Evolutionary conservation across 306 rosid species (phyloP).

Genomic region (Gillenia trifoliata): DNA sequence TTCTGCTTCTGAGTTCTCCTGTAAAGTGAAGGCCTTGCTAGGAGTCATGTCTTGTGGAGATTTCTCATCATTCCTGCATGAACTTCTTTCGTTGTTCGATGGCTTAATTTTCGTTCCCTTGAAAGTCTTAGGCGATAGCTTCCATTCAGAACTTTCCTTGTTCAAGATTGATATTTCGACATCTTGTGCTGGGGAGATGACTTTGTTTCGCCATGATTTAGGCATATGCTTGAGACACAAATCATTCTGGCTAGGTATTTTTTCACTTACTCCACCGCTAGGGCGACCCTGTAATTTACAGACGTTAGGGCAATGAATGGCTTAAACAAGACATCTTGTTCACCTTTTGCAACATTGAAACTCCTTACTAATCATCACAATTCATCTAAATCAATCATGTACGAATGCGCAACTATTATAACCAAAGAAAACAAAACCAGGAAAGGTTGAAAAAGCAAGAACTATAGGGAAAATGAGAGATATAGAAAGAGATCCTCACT

Average conservation of each 20-base stretch:
- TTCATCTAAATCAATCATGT: background rate
- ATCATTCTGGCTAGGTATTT: background rate
- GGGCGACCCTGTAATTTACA: constrained; percentile 30
- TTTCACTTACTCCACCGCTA: background rate
- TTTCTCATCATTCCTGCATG: background rate
- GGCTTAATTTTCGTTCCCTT: constrained; percentile 14
- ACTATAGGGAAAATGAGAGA: constrained; percentile 6
- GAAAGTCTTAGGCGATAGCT: background rate
- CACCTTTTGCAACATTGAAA: background rate
- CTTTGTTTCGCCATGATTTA: constrained; percentile 16
- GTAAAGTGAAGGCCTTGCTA: constrained; percentile 2
- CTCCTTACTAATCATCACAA: no score
- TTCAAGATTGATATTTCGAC: constrained; percentile 15
- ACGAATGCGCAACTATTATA: background rate
- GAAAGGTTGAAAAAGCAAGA: background rate
- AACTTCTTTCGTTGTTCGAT: constrained; percentile 6
- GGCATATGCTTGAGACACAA: background rate
- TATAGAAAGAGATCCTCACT: constrained; percentile 24
- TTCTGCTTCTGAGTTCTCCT: constrained; percentile 15
- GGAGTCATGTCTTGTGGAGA: constrained; percentile 14
- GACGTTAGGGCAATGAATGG: constrained; percentile 9
- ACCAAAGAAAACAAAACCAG: background rate
- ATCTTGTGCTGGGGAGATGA: constrained; percentile 17
- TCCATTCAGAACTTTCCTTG: constrained; percentile 15
- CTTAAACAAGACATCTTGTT: background rate